Base-by-base conservation (phyloP, 108 stramenopile genomes). In the Discostella stelligeroides region DNA sequence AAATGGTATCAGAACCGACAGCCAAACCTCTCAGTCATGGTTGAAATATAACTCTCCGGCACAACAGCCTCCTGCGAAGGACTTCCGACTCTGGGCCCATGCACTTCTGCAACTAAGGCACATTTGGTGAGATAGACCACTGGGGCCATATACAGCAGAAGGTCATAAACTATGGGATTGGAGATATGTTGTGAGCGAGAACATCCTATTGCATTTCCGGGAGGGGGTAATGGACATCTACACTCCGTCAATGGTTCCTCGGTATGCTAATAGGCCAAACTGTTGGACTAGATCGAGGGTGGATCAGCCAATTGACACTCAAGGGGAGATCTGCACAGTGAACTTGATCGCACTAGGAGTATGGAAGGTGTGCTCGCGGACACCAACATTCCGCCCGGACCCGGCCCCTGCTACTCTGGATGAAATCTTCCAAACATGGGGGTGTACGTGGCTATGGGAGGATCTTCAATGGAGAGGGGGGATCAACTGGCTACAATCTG, bases 371-470 rank as follows among this genome's bases (percentile, higher is more conserved):
- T 7, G 30, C 0, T 49, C 57, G 2, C 28, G 17, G 1, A 9
- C 9, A 25, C 40, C 27, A 0, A 25, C 58, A 0, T 20, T 21
- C 14, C 59, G 17, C 11, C 23, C 13, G 0, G 7, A 0, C 9
- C 10, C 25, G 0, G 58, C 68, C 4, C 11, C 41, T 0, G 37
- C n/a, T 8, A 48, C 60, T 12, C 46, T 21, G 17, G 60, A 71
- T 30, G 60, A n/a, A n/a, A n/a, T 62, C 1, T 51, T 71, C 0
- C 10, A 38, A 27, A 28, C 61, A 43, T 71, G 70, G 70, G 60
- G 39, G 2, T 13, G 24, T 11, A 41, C 21, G 0, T 71, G 60
- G 70, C 51, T 71, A 37, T 38, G 59, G 59, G 13, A 60, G 3
- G 4, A 17, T 1, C 11, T 62, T 0, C 10, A 8, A 1, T 11